Base-by-base conservation (phyloP, 495 filamentous ascomycete species). In the Aspergillus affinis region DNA sequence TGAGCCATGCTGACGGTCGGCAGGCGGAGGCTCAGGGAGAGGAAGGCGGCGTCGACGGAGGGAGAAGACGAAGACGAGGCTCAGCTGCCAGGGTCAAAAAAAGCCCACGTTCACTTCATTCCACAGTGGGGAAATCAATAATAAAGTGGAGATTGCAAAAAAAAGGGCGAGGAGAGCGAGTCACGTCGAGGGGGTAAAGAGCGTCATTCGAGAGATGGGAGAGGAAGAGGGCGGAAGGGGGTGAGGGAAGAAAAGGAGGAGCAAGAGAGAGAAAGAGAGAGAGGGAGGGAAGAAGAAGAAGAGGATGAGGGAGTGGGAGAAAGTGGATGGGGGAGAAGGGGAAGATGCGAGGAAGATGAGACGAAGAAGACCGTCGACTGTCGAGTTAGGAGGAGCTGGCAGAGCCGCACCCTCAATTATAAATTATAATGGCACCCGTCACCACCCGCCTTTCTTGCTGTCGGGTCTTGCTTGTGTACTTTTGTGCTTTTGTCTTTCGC, bases 1-100 rank as follows among this genome's bases (percentile, higher is more conserved):
- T 80, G 77, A 36, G 79, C 73, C 80, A 83, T 83, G 8, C 41
- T 63, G 58, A 45, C 52, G 32, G 52, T 15, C 21, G 32, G 36
- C 20, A 15, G 19, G 45, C 17, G 6, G 55, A 48, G 46, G 23
- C 55, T 27, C n/a, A 49, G 47, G 27, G 26, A 41, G 49, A 51
- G 49, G 6, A 54, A 32, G 51, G 51, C 15, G 50, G 26, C 7
- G 51, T 12, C 3, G 26, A 13, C 15, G 51, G 15, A 20, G 17
- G 51, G 51, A 54, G 51, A 45, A 54, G 21, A 30, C 52, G 30
- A 18, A 19, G 18, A 54, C 45, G 52, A 54, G 36, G 36, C 36
- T 41, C 36, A 15, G 13, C 36, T 8, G 36, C 36, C 36, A 41
- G 36, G 36, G 36, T 41, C 36, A 17, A 17, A 41, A 41, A 41